Evolutionary conservation across 2,329 filamentous ascomycete species (phyloP).

Genomic region (Fusarium sp.): DNA sequence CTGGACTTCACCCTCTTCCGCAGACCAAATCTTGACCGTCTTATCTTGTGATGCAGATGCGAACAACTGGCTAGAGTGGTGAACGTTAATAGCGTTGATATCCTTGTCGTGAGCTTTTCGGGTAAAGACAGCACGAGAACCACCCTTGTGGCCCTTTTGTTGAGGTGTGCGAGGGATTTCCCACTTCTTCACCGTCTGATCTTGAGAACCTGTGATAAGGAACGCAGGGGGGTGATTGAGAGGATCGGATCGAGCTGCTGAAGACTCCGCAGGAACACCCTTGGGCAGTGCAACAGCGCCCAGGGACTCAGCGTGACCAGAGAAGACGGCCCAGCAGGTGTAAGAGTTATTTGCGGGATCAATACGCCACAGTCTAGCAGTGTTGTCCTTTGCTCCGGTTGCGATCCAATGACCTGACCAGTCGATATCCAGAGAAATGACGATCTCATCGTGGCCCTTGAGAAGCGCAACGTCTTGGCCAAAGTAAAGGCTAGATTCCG

Average conservation of each 20-base stretch:
- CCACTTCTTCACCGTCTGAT: constrained; percentile 96
- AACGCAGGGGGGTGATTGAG: constrained; percentile 86
- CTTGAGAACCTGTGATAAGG: constrained; percentile 92
- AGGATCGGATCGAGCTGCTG: constrained; percentile 79
- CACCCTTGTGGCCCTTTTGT: constrained; percentile 63
- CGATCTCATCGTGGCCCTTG: constrained; percentile 93
- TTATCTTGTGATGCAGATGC: constrained; percentile 97
- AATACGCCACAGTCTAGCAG: constrained; percentile 89
- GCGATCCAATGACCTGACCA: constrained; percentile 98
- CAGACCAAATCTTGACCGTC: constrained; percentile 96
- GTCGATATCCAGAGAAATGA: constrained; percentile 94
- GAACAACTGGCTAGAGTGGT: constrained; percentile 82
- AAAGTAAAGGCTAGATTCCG: constrained; percentile 73
- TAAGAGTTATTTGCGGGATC: constrained; percentile 83
- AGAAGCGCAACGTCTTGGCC: constrained; percentile 90
- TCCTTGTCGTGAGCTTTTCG: constrained; percentile 98
- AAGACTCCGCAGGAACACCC: constrained; percentile 75
- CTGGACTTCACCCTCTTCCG: constrained; percentile 89
- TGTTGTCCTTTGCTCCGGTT: constrained; percentile 97
- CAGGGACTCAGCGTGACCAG: constrained; percentile 93
- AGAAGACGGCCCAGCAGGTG: constrained; percentile 85
- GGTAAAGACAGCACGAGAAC: constrained; percentile 81
- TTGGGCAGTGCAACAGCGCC: constrained; percentile 90
- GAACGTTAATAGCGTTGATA: constrained; percentile 93
- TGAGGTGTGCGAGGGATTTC: constrained; percentile 76